Conservation (phyloP, 1,139 yeast species). For the Scheffersomyces segobiensis region DNA sequence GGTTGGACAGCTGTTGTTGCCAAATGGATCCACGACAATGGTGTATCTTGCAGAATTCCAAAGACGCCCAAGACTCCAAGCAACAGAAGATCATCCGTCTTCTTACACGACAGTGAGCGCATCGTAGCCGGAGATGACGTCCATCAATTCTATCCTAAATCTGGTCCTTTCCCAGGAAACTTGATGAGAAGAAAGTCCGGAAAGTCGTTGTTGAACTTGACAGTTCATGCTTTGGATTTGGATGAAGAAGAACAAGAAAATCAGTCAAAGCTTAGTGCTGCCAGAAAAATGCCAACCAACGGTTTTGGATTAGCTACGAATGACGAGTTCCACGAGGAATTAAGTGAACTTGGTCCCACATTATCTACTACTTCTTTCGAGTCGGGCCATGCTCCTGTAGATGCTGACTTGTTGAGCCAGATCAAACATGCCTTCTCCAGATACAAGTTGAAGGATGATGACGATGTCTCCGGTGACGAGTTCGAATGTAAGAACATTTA, state of each 20-base stretch:
- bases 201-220: constrained; percentile 64
- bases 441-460: constrained; percentile 41
- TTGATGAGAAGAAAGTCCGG: constrained; percentile 69
- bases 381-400: constrained; percentile 25
- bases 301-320: constrained; percentile 21
- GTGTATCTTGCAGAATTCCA: constrained; percentile 60
- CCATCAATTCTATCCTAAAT: constrained; percentile 38
- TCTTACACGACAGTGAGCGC: constrained; percentile 21
- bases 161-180: constrained; percentile 57
- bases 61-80: constrained; percentile 53
- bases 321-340: constrained; percentile 21
- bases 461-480: constrained; percentile 54
- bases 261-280: constrained; percentile 19
- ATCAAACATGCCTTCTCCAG: constrained; percentile 55
- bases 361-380: constrained; percentile 39
- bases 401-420: constrained; percentile 48
- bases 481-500: constrained; percentile 45
- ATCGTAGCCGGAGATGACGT: constrained; percentile 31
- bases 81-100: constrained; percentile 28
- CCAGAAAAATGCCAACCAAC: constrained; percentile 15
- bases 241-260: constrained; percentile 55
- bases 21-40: constrained; percentile 90
- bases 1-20: constrained; percentile 98
- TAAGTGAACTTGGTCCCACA: constrained; percentile 28
- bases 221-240: constrained; percentile 66